Conservation (phyloP, 257 asterid species). For the Plantago elongata region DNA sequence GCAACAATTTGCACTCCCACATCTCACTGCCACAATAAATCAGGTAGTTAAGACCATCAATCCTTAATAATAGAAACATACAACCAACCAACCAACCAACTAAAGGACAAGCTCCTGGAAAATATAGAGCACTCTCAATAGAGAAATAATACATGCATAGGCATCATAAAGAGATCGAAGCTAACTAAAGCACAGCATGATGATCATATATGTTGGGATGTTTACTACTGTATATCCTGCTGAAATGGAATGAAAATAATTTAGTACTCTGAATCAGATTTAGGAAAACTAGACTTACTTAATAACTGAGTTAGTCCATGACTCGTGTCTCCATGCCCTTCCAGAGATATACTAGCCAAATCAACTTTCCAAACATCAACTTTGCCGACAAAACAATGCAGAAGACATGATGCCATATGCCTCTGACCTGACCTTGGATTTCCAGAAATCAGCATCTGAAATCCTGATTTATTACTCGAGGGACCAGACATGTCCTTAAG, state of each 20-base stretch:
- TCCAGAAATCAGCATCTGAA: constrained; percentile 76
- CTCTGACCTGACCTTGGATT: constrained; percentile 81
- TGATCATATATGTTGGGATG: constrained; percentile 8
- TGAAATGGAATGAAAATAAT: constrained; percentile 13
- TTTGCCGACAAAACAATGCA: constrained; percentile 82
- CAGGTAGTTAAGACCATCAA: constrained; percentile 15
- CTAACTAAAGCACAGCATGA: constrained; percentile 1
- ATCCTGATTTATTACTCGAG: constrained; percentile 58
- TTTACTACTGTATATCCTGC: constrained; percentile 16
- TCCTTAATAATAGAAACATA: neutral
- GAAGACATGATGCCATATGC: constrained; percentile 93
- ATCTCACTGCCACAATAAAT: constrained; percentile 69
- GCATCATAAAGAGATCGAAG: constrained; percentile 13
- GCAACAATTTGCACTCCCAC: constrained; percentile 54
- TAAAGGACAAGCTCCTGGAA: neutral
- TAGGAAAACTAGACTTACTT: constrained; percentile 48
- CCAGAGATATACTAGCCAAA: constrained; percentile 80
- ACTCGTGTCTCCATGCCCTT: constrained; percentile 93
- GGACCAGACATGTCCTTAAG: constrained; percentile 29
- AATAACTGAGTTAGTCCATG: constrained; percentile 71
- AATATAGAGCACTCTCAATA: constrained; percentile 6
- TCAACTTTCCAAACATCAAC: constrained; percentile 82
- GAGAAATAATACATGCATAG: constrained; percentile 6
- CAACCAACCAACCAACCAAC: neutral
- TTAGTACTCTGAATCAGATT: constrained; percentile 7